Evolutionary conservation across 2,329 filamentous ascomycete species (phyloP), one percentile per base, ranked within the genome.

Genomic region (Ophiocordyceps robertsii): DNA sequence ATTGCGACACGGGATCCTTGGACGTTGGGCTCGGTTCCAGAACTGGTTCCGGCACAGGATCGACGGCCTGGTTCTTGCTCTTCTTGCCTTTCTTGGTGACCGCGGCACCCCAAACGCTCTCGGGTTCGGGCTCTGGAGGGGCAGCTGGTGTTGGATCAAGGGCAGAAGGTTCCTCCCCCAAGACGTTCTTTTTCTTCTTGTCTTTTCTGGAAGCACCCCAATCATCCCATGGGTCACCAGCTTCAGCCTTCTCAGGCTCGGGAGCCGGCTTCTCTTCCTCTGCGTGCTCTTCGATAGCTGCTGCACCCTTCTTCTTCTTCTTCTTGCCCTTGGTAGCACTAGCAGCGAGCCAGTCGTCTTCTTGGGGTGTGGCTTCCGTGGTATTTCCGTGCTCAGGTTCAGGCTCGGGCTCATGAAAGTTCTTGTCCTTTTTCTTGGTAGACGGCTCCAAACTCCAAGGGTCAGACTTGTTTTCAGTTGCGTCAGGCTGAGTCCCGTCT

Each of bases 391-490:
- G n/a, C 7, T 39, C 31, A 7, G 30, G 19, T 6, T 43, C 46
- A 36, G 56, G 44, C 12, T 54, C 50, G 3, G 55, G 46, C 5
- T 55, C 53, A 41, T 32, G 31, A n/a, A 14, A 52, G 47, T 48
- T 51, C 39, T 57, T 62, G 40, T 46, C 67, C 46, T 72, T 70
- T 47, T 69, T 70, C 46, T 59, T 62, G 33, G 58, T 64, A 10
- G 55, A 44, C 11, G 53, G 43, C 12, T 52, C 44, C 44, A 53
- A 58, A n/a, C 59, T 61, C 64, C 63, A 67, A 12, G 44, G 43
- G 38, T 62, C 61, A 12, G 45, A 10, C 5, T 63, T 44, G 64
- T 68, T 47, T 65, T 67, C 48, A 29, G 21, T 17, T 35, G 33
- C 33, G 16, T 12, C 8, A 6, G n/a, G 9, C 14, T 36, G 13